A percentile compares a stretch with the other conserved stretches of the same genome.
phyloP scores from a whole-genome alignment of 352 stramenopile species.

The Globisporangium radiosum region DNA sequence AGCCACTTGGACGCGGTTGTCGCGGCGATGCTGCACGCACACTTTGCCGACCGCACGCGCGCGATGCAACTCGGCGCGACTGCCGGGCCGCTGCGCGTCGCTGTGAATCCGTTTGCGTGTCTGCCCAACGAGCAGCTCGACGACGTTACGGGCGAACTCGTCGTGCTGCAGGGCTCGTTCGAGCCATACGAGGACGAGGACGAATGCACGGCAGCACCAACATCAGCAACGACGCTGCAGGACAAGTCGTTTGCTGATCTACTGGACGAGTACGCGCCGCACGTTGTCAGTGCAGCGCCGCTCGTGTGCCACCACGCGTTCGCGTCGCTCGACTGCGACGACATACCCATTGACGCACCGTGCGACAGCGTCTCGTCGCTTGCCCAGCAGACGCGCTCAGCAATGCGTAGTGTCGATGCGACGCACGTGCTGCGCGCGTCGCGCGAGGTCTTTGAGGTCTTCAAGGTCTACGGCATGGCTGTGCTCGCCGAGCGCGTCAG shows the following conservation, averaged over 20 bases:
- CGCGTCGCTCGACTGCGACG: not conserved
- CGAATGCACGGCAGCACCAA: slow-evolving; percentile 7
- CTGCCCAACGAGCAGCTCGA: slow-evolving; percentile 55
- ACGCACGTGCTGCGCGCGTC: slow-evolving; percentile 50
- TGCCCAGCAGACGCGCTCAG: not conserved
- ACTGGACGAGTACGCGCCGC: slow-evolving; percentile 29
- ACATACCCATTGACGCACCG: not conserved
- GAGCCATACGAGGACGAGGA: not conserved
- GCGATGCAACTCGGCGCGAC: slow-evolving; percentile 18
- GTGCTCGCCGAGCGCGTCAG: slow-evolving; percentile 67
- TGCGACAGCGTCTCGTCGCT: no score
- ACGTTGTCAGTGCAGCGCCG: not conserved
- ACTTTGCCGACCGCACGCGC: slow-evolving; percentile 43
- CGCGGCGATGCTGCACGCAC: slow-evolving; percentile 42
- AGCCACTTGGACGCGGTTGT: slow-evolving; percentile 48
- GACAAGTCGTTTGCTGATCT: slow-evolving; percentile 29
- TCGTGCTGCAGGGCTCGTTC: slow-evolving; percentile 33
- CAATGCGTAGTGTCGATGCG: slow-evolving; percentile 25
- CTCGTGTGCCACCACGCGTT: slow-evolving; percentile 28
- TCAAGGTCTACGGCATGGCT: slow-evolving; percentile 79
- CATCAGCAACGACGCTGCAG: slow-evolving; percentile 8
- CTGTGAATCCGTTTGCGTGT: slow-evolving; percentile 59
- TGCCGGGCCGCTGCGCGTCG: slow-evolving; percentile 32
- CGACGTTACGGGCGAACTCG: slow-evolving; percentile 42
- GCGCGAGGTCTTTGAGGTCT: slow-evolving; percentile 69